Percentiles rank a stretch among this genome's conserved stretches.
Conservation (phyloP, 2,329 filamentous ascomycete species). For the Colletotrichum australisinense region DNA sequence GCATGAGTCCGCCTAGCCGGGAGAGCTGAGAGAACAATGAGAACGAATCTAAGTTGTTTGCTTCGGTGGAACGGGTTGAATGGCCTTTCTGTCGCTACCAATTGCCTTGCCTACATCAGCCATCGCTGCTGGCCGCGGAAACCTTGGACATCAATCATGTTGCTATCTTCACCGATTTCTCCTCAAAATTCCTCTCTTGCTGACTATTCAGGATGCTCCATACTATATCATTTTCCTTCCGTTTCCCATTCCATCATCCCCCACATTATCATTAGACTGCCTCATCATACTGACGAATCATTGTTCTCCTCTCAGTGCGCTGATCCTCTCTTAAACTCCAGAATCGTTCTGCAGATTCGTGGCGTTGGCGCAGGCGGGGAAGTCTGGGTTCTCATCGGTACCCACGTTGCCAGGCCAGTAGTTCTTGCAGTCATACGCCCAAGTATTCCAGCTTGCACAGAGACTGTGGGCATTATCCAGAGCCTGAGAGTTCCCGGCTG, state of each 20-base stretch:
- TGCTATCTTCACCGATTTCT: not conserved
- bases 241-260: not conserved
- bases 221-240: not conserved
- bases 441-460: slow-evolving; percentile 24
- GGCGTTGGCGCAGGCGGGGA: slow-evolving; percentile 4
- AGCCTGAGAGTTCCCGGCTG: not conserved
- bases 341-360: slow-evolving; percentile 16
- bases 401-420: slow-evolving; percentile 19
- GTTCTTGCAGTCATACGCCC: slow-evolving; percentile 29
- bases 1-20: not conserved
- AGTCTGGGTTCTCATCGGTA: not conserved
- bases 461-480: not conserved
- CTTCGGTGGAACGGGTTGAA: not conserved
- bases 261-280: not conserved
- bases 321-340: not conserved
- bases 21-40: not conserved
- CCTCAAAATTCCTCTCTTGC: rapidly evolving
- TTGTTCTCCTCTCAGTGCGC: not conserved
- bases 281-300: not conserved
- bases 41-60: no score
- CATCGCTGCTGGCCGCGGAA: not conserved
- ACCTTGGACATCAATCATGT: not conserved
- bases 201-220: not conserved
- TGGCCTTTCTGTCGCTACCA: not conserved
- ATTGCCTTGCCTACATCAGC: not conserved